Percentiles rank a stretch among this genome's conserved stretches.
Conservation (phyloP, 192 early-diverging fungal genomes). For the Podila verticillata region DNA sequence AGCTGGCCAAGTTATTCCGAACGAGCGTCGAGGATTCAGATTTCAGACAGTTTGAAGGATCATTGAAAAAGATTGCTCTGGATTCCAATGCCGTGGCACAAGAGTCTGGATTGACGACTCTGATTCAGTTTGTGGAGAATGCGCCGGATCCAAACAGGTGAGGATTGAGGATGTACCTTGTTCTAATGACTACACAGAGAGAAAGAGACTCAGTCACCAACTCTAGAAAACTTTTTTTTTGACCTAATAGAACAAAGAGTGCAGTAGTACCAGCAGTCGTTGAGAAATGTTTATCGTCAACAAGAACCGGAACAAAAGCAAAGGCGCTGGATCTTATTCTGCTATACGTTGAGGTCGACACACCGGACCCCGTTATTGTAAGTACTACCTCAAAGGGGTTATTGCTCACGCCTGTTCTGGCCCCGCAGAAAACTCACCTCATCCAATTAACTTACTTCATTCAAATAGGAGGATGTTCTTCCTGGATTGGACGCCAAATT, state of each 20-base stretch:
- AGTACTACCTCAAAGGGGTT: slow-evolving; percentile 26
- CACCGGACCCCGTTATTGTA: slow-evolving; percentile 85
- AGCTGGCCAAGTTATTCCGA: slow-evolving; percentile 76
- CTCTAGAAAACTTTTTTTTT: slow-evolving; percentile 4
- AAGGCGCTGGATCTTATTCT: slow-evolving; percentile 84
- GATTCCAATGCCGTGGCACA: slow-evolving; percentile 94
- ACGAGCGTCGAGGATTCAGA: slow-evolving; percentile 71
- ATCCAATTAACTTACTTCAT: background rate
- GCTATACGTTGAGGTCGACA: slow-evolving; percentile 90
- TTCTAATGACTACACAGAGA: background rate
- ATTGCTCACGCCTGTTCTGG: too few relatives aligned
- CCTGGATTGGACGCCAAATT: slow-evolving; percentile 87
- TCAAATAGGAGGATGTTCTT: slow-evolving; percentile 75
- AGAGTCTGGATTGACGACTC: slow-evolving; percentile 81
- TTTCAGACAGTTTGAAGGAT: slow-evolving; percentile 76
- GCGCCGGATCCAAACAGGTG: slow-evolving; percentile 81
- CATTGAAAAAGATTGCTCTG: slow-evolving; percentile 81
- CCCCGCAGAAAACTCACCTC: too few relatives aligned
- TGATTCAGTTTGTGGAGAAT: slow-evolving; percentile 83
- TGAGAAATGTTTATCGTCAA: slow-evolving; percentile 88
- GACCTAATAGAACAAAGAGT: slow-evolving; percentile 64
- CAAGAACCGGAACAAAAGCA: slow-evolving; percentile 81
- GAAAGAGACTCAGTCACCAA: background rate
- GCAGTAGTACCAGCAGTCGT: slow-evolving; percentile 79
- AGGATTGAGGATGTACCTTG: background rate